Base-by-base conservation (phyloP, 441 rosid genomes). In the Eruca vesicaria region DNA sequence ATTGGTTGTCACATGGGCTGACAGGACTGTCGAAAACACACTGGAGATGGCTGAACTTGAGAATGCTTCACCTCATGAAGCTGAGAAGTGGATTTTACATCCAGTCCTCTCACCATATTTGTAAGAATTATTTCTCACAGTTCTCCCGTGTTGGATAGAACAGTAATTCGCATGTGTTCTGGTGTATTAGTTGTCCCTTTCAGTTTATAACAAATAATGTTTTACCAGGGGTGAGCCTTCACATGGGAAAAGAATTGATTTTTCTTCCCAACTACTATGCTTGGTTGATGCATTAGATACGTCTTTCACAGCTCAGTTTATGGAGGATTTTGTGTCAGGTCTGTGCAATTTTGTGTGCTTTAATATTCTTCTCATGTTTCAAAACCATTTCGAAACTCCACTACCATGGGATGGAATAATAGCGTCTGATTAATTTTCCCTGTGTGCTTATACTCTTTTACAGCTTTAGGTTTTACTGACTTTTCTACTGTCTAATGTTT, bases 301-400 rank as follows among this genome's bases (percentile, higher is more conserved):
- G 83, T 87, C 99, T 63, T 89, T 87, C 71, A 73, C 86, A 70
- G 92, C 93, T 75, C 96, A 90, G 77, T 96, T 96, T 78, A 83
- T 94, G 88, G 99, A 92, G 81, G 99, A 96, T 84, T 94, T 90
- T 69, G 93, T 87, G 59, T 90, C 99, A 90, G 99, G 98, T 96
- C 60, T 76, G 80, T 65, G 70, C 74, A 35, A 50, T 76, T 73
- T 56, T 77, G 61, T 61, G 14, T 74, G 50, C 71, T 59, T 59
- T 66, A 5, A 35, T 32, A 55, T 16, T 41, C 38, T 66, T 4
- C 5, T 12, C 35, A 20, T 50, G 72, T 66, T 67, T 72, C 23
- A 31, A 55, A 66, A 60, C 41, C 33, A 62, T 68, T 64, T 62
- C 63, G 45, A 60, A 75, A 70, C 48, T 19, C 68, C 64, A 63